Evolutionary conservation across 1,139 yeast genomes (phyloP), one percentile per base, ranked within the genome.

Genomic region (Pichia sp.): DNA sequence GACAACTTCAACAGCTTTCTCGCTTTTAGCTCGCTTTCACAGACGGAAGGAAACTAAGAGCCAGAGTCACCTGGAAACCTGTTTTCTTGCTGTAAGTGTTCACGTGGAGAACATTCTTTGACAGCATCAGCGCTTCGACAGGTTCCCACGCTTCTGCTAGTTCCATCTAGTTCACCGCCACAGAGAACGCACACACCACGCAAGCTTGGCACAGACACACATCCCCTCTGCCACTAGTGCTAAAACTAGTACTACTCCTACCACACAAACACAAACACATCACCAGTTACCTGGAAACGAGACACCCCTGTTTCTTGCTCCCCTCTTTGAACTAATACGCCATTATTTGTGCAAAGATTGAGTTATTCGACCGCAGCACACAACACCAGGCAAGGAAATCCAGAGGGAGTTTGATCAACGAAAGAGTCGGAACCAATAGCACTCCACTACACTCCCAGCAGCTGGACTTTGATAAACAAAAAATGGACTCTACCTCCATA

Each of bases 401-500:
- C 23, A 19, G 23, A 19, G 23, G 23, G 23, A 19, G 23, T 19
- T 19, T 19, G 23, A 19, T 19, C 23, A 19, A 19, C 23, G 23
- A 19, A 19, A 19, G 23, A 19, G 23, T 19, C 23, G 23, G 23
- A 19, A 19, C 23, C 23, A 19, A 19, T 19, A 19, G 23, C 2
- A 19, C 23, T 19, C 23, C 3, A 19, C 23, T 19, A 19, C 23
- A 19, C 23, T 19, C 23, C 23, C 23, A 19, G 23, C 23, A 19
- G 3, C 23, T 19, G 23, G 3, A 19, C 23, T 19, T 19, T 3
- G 23, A 19, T 19, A 19, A 19, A 19, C 2, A 19, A 19, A 55
- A 16, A 30, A 64, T 65, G 69, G 69, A 65, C 50, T 56, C 66
- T 13, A 60, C 62, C 41, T 66, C 72, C 11, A 68, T 70, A 31